These are phyloP conservation scores for Candida fluviatilis DNA, from an alignment of 805 yeast species.

Conservation along the genomic window DNA sequence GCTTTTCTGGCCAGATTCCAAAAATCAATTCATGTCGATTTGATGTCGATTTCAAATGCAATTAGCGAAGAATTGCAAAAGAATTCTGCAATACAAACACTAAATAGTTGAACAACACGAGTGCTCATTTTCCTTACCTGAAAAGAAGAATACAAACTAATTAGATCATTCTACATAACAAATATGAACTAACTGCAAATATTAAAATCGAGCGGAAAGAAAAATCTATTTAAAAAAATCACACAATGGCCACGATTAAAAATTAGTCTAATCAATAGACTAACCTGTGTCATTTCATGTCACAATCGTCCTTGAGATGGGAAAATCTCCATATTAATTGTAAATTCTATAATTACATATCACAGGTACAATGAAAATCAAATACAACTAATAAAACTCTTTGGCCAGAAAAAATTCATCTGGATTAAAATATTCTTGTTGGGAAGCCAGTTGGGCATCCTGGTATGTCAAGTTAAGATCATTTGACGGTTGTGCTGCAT, in stretches of 20 bases:
- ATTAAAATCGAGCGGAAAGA: too few relatives aligned
- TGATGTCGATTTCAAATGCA: too few relatives aligned
- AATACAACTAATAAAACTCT: background rate
- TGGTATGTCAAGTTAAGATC: slow-evolving; percentile 6
- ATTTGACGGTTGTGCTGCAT: slow-evolving; percentile 1
- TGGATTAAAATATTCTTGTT: slow-evolving; percentile 17
- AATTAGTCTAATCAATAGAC: slow-evolving; percentile 3
- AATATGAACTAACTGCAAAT: too few relatives aligned
- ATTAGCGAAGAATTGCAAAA: too few relatives aligned
- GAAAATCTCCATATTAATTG: background rate
- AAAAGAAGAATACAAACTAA: too few relatives aligned
- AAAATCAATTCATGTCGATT: too few relatives aligned
- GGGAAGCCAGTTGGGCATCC: slow-evolving; percentile 2
- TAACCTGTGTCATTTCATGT: background rate
- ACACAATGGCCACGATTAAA: background rate
- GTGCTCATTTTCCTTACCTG: too few relatives aligned
- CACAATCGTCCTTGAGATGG: background rate
- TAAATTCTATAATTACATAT: background rate
- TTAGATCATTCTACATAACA: too few relatives aligned
- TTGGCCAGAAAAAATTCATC: slow-evolving; percentile 24
- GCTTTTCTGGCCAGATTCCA: too few relatives aligned
- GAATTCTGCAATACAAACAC: too few relatives aligned
- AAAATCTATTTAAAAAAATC: background rate
- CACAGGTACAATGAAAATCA: background rate
- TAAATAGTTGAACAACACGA: too few relatives aligned